A percentile compares a stretch with the other conserved stretches of the same genome.
These are phyloP conservation scores for Dionaea muscipula DNA, from an alignment of 179 eudicot species.

Conservation along the genomic window DNA sequence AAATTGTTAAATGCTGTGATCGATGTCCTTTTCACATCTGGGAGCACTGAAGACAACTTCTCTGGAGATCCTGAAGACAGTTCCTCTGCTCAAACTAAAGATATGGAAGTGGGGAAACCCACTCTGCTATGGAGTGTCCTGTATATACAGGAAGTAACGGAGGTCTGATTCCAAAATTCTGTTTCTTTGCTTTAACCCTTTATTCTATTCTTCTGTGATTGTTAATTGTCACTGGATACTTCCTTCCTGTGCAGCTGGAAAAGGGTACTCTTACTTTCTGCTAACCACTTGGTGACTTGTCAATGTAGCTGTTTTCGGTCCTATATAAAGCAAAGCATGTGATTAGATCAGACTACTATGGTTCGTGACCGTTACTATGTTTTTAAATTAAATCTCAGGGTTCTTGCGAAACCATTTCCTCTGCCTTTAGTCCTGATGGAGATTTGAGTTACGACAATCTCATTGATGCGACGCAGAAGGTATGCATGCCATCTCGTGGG, in stretches of 20 bases:
- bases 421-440: conserved; percentile 59
- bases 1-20: conserved; percentile 47
- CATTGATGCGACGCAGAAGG: conserved; percentile 41
- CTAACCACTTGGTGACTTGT: too few relatives aligned
- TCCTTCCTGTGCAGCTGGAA: too few relatives aligned
- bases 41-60: conserved; percentile 21
- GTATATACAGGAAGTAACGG: conserved; percentile 47
- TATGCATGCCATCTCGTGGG: conserved; percentile 10
- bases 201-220: too few relatives aligned
- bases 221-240: too few relatives aligned
- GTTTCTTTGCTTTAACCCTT: not conserved
- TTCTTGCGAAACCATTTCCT: conserved; percentile 31
- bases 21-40: conserved; percentile 35
- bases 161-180: conserved; percentile 27
- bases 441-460: conserved; percentile 47
- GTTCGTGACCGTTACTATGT: too few relatives aligned
- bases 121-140: conserved; percentile 57
- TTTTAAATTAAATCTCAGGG: conserved; percentile 23
- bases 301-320: too few relatives aligned
- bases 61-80: conserved; percentile 23
- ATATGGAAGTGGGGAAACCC: conserved; percentile 32
- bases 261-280: too few relatives aligned
- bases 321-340: too few relatives aligned
- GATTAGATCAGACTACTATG: too few relatives aligned
- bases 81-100: conserved; percentile 18